Conservation (phyloP, 1,139 yeast species). For the Scheffersomyces illinoinensis region DNA sequence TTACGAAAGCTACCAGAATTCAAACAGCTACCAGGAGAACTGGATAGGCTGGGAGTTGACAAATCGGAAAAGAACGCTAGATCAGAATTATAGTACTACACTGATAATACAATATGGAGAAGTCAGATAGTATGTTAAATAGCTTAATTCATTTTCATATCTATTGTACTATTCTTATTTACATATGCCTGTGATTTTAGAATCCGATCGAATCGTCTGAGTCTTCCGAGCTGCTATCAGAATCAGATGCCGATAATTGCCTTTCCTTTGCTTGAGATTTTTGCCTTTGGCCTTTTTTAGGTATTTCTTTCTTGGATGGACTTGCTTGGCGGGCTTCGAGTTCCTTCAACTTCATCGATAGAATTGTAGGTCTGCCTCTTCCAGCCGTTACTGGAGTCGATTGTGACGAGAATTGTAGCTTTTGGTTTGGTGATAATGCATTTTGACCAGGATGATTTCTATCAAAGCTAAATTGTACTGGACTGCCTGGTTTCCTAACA, state of each 20-base stretch:
- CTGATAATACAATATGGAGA: neutral
- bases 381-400: neutral
- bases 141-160: neutral
- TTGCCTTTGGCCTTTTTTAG: neutral
- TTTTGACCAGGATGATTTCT: neutral
- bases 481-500: neutral
- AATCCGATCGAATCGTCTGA: neutral
- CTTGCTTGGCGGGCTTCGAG: neutral
- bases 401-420: neutral
- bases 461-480: neutral
- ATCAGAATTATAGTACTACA: neutral
- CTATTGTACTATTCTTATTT: neutral
- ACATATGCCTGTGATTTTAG: neutral
- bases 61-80: neutral
- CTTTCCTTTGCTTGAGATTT: neutral
- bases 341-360: neutral
- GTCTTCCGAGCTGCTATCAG: neutral
- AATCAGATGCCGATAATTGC: neutral
- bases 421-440: neutral
- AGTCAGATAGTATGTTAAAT: neutral
- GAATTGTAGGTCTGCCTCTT: neutral
- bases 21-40: too few species aligned
- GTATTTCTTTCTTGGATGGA: neutral
- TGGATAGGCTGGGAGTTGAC: neutral
- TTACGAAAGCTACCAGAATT: neutral